Base-by-base conservation (phyloP, 345 rosid species). In the Pseudoturritis turrita region DNA sequence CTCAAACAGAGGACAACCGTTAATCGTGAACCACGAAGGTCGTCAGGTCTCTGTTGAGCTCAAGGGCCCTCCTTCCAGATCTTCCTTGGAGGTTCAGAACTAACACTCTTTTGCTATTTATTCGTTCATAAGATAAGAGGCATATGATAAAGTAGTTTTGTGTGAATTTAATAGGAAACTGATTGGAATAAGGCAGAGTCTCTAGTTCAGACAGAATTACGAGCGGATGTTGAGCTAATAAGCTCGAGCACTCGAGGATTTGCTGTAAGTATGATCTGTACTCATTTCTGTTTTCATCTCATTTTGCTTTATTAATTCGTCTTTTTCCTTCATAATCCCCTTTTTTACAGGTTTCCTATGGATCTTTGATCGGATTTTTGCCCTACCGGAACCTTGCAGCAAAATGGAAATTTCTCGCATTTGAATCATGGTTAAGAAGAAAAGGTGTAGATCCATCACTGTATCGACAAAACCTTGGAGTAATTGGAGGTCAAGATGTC, bases 361-460 rank as follows among this genome's bases (percentile, higher is more conserved):
- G 99, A 41, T 83, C 92, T 45, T 79, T 91, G 81, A 79, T 89
- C 14, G 97, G 99, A 33, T 84, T 88, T 84, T 80, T 95, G 70
- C 99, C 97, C 35, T 91, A 87, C 74, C 89, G 96, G 37, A 84
- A 88, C 79, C 96, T 95, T 36, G 83, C 84, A 56, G 80, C 89
- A 73, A 91, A 75, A 71, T 86, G 88, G 91, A 91, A 91, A 74
- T 95, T 91, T 80, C 75, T 89, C 52, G 96, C 96, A 39, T 89
- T 95, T 75, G 99, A 95, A 72, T 82, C 97, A 77, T 95, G 99
- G 99, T 69, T 91, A 85, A 81, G 88, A 71, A 82, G 77, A 79
- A 95, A 89, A 64, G 99, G 97, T 55, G 78, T 95, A 57, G 96
- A 91, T 59, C 99, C 96, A 75, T 84, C 90, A 31, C 55, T 56